Percentiles rank a stretch among this genome's conserved stretches.
phyloP scores from a whole-genome alignment of 345 rosid genomes.

The Gossypium arboreum region DNA sequence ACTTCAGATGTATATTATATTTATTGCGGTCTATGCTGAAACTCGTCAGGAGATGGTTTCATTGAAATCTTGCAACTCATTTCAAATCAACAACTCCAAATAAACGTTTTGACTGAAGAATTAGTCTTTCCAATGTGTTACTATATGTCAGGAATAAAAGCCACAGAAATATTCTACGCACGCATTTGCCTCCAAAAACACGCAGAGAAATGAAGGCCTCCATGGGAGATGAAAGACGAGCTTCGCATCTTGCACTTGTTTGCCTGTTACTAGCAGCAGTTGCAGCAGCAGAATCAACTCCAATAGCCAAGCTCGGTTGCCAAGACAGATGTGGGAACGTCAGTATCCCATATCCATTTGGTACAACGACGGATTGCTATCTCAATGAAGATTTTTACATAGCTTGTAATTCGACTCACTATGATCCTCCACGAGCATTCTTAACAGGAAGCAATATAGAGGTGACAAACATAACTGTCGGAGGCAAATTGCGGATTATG shows the following conservation, averaged over 20 bases:
- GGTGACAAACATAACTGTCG: not conserved
- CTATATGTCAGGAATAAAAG: not conserved
- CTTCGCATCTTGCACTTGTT: not conserved
- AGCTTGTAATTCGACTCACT: not conserved
- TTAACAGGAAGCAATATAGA: not conserved
- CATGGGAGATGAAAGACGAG: not conserved
- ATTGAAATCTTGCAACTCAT: too few species aligned
- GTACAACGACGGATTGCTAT: conserved; percentile 8
- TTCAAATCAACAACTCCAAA: too few species aligned
- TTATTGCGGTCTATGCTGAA: not conserved
- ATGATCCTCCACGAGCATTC: conserved; percentile 8
- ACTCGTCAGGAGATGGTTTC: not conserved
- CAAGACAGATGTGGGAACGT: conserved; percentile 16
- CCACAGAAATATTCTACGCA: not conserved
- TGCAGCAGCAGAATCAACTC: not conserved
- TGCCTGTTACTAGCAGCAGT: not conserved
- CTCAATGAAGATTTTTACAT: not conserved
- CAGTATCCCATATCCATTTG: conserved; percentile 23
- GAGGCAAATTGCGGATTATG: conserved; percentile 6
- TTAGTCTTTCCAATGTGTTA: not conserved
- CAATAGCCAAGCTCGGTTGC: not conserved
- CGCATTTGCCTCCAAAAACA: not conserved
- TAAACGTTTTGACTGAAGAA: not conserved
- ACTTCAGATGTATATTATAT: not conserved
- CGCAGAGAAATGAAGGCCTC: not conserved